Percentiles rank a stretch among this genome's conserved stretches.
Evolutionary conservation across 352 stramenopile genomes (phyloP).

Genomic region (Phytopythium ostracodes): DNA sequence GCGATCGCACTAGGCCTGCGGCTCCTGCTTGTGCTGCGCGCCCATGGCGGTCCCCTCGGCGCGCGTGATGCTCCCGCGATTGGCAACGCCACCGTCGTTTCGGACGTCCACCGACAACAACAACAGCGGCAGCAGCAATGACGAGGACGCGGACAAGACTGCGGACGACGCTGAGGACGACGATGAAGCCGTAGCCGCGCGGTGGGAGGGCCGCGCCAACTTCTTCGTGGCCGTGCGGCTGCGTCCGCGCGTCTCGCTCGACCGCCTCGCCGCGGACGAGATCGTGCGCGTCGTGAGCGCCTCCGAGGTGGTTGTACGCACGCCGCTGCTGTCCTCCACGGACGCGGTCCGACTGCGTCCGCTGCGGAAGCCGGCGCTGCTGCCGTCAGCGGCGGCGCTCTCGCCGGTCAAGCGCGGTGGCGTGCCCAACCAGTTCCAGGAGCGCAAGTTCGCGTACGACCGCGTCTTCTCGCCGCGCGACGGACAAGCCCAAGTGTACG

Average conservation of each 20-base stretch:
- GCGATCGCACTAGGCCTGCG: not conserved
- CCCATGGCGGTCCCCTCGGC: not conserved
- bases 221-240: conserved; percentile 88
- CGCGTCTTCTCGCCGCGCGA: conserved; percentile 75
- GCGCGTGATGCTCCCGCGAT: not conserved
- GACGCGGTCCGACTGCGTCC: not conserved
- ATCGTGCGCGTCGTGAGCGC: conserved; percentile 85
- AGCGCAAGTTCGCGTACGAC: conserved; percentile 81
- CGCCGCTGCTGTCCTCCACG: not conserved
- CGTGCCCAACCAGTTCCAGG: conserved; percentile 45
- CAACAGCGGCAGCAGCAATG: not conserved
- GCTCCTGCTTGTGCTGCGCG: not conserved
- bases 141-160: conserved; percentile 10
- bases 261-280: conserved; percentile 47
- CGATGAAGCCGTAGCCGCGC: conserved; percentile 20
- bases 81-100: not conserved
- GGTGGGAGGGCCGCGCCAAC: conserved; percentile 83
- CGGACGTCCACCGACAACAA: not conserved
- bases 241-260: conserved; percentile 72
- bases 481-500: conserved; percentile 78
- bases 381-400: too few species aligned
- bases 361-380: conserved; percentile 5
- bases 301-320: conserved; percentile 75
- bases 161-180: conserved; percentile 67
- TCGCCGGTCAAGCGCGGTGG: conserved; percentile 10